These are phyloP conservation scores for Cucurbita ficifolia DNA, from an alignment of 306 rosid species.

Conservation along the genomic window DNA sequence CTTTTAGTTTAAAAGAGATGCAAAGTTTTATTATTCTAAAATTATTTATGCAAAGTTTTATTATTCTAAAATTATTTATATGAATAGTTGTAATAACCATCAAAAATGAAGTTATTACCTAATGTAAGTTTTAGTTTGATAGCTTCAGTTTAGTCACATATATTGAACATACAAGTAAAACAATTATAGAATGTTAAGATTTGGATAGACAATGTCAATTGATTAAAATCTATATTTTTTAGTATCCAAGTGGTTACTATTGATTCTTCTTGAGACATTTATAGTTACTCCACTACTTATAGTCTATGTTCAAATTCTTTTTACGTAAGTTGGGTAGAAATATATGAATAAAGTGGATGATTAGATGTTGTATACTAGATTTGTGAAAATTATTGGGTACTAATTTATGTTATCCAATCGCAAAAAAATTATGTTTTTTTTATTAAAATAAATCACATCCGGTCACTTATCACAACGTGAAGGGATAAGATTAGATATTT, in stretches of 20 bases:
- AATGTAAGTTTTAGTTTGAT: background rate
- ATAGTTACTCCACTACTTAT: background rate
- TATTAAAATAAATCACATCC: no score
- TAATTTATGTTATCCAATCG: no score
- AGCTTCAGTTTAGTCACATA: background rate
- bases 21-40: no score
- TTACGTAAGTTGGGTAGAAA: background rate
- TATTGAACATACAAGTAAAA: background rate
- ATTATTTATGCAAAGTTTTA: no score
- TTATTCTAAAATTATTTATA: no score
- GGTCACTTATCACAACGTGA: no score
- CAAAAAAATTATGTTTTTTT: no score
- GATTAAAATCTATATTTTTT: background rate
- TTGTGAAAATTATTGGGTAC: no score
- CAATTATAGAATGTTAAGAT: background rate
- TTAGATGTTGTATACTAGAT: no score
- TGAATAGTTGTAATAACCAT: no score
- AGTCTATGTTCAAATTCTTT: background rate
- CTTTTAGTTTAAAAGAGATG: no score
- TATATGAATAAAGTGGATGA: background rate
- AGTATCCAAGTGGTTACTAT: background rate
- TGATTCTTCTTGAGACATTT: background rate
- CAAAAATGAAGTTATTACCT: background rate
- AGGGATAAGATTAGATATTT: no score
- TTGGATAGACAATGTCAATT: background rate